A percentile compares a stretch with the other conserved stretches of the same genome.
Evolutionary conservation across 2,329 filamentous ascomycete genomes (phyloP).

Genomic region (Cladophialophora carrionii): DNA sequence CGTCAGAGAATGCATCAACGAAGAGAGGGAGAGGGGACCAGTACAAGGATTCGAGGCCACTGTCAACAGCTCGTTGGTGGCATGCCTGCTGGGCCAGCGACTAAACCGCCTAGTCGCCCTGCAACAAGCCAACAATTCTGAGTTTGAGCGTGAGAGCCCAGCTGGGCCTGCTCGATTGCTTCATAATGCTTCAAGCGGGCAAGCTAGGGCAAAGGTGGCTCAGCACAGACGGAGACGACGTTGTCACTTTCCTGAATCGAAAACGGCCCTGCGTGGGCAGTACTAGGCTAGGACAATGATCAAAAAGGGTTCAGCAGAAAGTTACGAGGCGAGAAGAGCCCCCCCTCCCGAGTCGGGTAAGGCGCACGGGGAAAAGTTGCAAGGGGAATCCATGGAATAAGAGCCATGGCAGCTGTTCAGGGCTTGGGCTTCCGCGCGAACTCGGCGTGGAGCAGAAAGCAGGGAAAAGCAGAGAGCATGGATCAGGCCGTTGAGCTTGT

Average conservation of each 20-base stretch:
- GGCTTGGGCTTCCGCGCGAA: neutral
- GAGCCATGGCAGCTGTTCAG: neutral
- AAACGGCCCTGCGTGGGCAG: neutral
- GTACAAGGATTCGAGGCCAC: neutral
- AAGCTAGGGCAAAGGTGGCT: conserved; percentile 4
- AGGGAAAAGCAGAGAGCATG: neutral
- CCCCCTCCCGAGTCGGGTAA: neutral
- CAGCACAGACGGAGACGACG: neutral
- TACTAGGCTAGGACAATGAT: neutral
- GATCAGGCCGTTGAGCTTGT: neutral
- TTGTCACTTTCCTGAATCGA: conserved; percentile 2
- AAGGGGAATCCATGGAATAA: neutral
- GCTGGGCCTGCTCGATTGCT: conserved; percentile 4
- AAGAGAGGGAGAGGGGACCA: neutral
- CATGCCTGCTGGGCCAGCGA: neutral
- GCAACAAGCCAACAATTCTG: neutral
- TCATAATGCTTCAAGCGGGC: conserved; percentile 1
- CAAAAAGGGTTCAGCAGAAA: conserved; percentile 1
- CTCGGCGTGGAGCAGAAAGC: neutral
- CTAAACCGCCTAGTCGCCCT: neutral
- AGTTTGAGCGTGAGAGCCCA: neutral
- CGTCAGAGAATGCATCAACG: neutral
- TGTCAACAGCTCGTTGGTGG: conserved; percentile 1
- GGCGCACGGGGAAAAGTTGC: neutral
- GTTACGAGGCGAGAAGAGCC: neutral